phyloP scores from a whole-genome alignment of 2,329 filamentous ascomycete species.

The Lachnellula subtilissima region DNA sequence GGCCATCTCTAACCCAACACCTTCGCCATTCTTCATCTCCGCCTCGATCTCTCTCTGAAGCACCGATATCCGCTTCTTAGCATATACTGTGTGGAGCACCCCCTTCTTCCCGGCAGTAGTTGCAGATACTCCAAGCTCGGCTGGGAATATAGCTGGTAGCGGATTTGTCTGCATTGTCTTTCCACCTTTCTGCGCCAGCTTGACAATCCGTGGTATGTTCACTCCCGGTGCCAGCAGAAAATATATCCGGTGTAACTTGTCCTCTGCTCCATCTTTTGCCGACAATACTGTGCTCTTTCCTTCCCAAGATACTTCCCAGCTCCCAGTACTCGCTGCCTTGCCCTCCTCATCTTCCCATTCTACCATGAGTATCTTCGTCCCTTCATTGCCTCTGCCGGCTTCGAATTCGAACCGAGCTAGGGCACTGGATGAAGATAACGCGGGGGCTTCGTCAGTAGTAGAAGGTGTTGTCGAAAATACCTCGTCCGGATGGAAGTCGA shows the following conservation, averaged over 20 bases:
- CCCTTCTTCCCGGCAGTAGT: slow-evolving; percentile 68
- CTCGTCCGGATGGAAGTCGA: slow-evolving; percentile 23
- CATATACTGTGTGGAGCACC: slow-evolving; percentile 82
- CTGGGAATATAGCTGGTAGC: slow-evolving; percentile 79
- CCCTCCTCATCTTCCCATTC: slow-evolving; percentile 69
- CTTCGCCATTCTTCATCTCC: slow-evolving; percentile 74
- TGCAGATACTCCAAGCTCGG: slow-evolving; percentile 64
- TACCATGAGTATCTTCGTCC: slow-evolving; percentile 89
- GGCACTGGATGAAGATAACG: slow-evolving; percentile 51
- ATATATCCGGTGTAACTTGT: slow-evolving; percentile 59
- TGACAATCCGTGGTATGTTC: slow-evolving; percentile 67
- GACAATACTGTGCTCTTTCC: slow-evolving; percentile 70
- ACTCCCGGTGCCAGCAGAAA: slow-evolving; percentile 73
- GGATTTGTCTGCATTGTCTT: slow-evolving; percentile 64
- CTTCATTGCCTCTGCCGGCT: slow-evolving; percentile 68
- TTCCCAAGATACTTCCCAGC: slow-evolving; percentile 79
- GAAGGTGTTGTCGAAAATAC: slow-evolving; percentile 21
- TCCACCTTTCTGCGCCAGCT: slow-evolving; percentile 46
- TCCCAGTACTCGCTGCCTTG: slow-evolving; percentile 39
- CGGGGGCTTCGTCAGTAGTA: slow-evolving; percentile 36
- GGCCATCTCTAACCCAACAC: slow-evolving; percentile 79
- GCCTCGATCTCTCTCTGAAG: slow-evolving; percentile 71
- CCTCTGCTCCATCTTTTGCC: slow-evolving; percentile 30
- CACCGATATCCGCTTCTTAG: slow-evolving; percentile 71
- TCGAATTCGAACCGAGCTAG: slow-evolving; percentile 86